Conservation (phyloP, 2,329 filamentous ascomycete genomes). For the Trichoderma semiorbis region DNA sequence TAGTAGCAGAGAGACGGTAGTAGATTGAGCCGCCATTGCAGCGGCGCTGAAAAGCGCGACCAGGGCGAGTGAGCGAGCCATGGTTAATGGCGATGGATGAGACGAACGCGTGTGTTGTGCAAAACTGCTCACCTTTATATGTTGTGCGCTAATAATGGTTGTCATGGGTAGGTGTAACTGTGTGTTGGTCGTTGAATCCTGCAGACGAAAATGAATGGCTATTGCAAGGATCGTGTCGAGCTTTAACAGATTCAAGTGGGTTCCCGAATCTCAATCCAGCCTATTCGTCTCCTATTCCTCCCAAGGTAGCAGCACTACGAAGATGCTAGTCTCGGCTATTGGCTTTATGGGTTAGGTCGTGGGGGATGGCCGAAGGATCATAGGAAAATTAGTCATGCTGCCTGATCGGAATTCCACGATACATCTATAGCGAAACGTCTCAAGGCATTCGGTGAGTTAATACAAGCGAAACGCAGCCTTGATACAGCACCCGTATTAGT, state of each 20-base stretch:
- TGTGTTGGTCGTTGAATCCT: too few species aligned
- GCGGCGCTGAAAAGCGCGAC: conserved; percentile 24
- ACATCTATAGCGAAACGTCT: too few species aligned
- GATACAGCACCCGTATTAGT: too few species aligned
- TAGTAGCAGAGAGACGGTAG: conserved; percentile 28
- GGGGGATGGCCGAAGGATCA: neutral
- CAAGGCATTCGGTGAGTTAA: too few species aligned
- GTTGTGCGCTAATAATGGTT: too few species aligned
- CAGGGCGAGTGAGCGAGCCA: conserved; percentile 25
- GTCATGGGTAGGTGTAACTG: neutral
- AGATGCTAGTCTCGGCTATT: conserved; percentile 9
- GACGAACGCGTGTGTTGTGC: neutral
- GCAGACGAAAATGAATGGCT: too few species aligned
- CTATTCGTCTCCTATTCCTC: neutral
- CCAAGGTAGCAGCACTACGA: neutral
- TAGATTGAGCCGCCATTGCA: conserved; percentile 28
- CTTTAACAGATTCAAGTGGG: too few species aligned
- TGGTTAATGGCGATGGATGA: neutral
- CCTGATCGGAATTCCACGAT: neutral
- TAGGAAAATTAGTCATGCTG: neutral
- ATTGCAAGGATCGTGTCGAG: too few species aligned
- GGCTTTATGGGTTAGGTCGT: neutral
- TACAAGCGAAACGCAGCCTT: too few species aligned
- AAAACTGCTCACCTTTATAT: too few species aligned
- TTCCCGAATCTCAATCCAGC: neutral